Conservation (phyloP, 352 stramenopile species). For the Globisporangium irregulare region DNA sequence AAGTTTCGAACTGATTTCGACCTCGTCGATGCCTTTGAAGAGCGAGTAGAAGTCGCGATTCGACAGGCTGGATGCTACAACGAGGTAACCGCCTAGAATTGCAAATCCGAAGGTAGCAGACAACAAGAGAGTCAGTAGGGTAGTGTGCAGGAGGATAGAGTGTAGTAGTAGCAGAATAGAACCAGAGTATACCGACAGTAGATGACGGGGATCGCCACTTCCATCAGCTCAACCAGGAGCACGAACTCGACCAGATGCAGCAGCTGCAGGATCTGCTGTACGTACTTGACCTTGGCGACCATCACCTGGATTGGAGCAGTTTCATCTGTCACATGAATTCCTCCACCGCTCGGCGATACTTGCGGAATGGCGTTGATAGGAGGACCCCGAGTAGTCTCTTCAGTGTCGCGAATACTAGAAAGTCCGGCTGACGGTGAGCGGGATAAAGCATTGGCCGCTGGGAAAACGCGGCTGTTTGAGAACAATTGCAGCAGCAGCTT, state of each 20-base stretch:
- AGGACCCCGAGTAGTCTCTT: too few species aligned
- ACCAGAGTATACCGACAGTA: constrained; percentile 19
- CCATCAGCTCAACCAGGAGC: constrained; percentile 23
- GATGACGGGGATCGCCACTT: constrained; percentile 21
- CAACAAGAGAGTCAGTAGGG: too few species aligned
- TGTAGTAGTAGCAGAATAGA: background rate
- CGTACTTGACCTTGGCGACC: constrained; percentile 4
- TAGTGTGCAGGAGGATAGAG: too few species aligned
- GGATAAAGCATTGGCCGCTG: too few species aligned
- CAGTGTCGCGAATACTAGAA: too few species aligned
- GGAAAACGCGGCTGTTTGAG: too few species aligned
- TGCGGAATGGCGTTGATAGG: too few species aligned
- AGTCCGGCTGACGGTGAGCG: too few species aligned
- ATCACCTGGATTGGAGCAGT: background rate
- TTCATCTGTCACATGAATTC: too few species aligned
- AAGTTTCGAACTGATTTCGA: constrained; percentile 13
- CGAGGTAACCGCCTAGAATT: constrained; percentile 6
- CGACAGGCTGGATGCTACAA: constrained; percentile 20
- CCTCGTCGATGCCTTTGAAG: constrained; percentile 11
- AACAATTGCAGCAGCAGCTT: too few species aligned
- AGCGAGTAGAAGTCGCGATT: constrained; percentile 25
- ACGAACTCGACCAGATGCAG: constrained; percentile 26
- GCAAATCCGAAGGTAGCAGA: background rate
- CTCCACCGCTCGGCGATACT: too few species aligned
- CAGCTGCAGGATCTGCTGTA: constrained; percentile 19